phyloP scores from a whole-genome alignment of 1,139 yeast genomes.

The Wickerhamiella infanticola region DNA sequence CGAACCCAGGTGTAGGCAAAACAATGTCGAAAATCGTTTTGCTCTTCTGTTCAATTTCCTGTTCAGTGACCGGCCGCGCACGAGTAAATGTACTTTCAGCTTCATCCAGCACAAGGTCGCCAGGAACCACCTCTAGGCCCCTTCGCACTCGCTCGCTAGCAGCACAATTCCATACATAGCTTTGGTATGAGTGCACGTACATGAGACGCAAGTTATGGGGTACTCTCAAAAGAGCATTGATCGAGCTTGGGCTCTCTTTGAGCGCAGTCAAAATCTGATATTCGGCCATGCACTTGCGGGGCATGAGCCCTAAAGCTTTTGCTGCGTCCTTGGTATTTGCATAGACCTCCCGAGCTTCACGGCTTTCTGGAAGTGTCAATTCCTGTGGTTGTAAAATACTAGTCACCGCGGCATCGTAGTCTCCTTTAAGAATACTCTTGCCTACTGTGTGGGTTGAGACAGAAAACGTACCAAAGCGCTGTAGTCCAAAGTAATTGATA shows the following conservation, averaged over 20 bases:
- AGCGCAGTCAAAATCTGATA: slow-evolving; percentile 50
- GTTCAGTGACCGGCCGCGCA: slow-evolving; percentile 58
- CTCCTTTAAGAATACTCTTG: slow-evolving; percentile 45
- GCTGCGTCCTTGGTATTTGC: slow-evolving; percentile 52
- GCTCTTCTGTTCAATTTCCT: slow-evolving; percentile 45
- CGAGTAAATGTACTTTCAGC: slow-evolving; percentile 42
- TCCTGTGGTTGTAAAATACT: slow-evolving; percentile 74
- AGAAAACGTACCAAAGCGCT: slow-evolving; percentile 91
- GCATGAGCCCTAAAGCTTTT: slow-evolving; percentile 58
- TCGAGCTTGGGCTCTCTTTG: slow-evolving; percentile 35
- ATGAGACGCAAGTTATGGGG: slow-evolving; percentile 85
- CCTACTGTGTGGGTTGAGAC: slow-evolving; percentile 84
- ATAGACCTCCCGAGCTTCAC: slow-evolving; percentile 75
- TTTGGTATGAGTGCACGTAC: slow-evolving; percentile 96
- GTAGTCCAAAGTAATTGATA: slow-evolving; percentile 92
- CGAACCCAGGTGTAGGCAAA: slow-evolving; percentile 90
- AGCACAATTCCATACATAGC: slow-evolving; percentile 83
- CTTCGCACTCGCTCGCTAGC: slow-evolving; percentile 63
- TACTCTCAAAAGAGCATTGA: slow-evolving; percentile 74
- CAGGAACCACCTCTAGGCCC: slow-evolving; percentile 58
- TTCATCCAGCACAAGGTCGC: slow-evolving; percentile 58
- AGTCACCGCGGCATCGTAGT: slow-evolving; percentile 71
- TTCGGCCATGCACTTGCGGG: slow-evolving; percentile 79
- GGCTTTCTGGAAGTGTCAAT: slow-evolving; percentile 64
- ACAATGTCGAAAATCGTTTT: slow-evolving; percentile 72